Evolutionary conservation across 73 alveolate genomes (phyloP), one percentile per base, ranked within the genome.

Genomic region (Stentor roeselii): DNA sequence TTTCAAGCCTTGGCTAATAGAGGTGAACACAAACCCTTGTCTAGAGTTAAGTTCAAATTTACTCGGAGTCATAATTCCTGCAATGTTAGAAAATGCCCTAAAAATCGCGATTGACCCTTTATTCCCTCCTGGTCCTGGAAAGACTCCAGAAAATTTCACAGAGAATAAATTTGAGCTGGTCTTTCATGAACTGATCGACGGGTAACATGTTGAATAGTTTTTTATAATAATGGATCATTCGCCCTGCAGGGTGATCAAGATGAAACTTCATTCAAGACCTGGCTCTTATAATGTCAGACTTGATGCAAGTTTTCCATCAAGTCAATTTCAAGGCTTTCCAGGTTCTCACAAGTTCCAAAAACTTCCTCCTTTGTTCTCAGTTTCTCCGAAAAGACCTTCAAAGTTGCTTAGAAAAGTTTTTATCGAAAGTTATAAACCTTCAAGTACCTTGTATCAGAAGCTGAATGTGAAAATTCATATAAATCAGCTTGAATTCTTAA

Each of bases 61-160:
- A 41, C 89, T 95, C 31, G 78, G 84, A 36, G 85, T 83, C 40
- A 60, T 95, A 76, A 89, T 95, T 34, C 99, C 99, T 50, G 84
- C 92, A 90, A 94, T 95, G 99, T 86, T 95, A 60, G 97, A 94
- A 59, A 97, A 95, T 76, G 82, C 92, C 67, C 88, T 95, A 61
- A 84, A 93, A 85, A 82, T 94, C 39, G 88, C 95, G 1, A 61
- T 94, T 38, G 98, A 94, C 86, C 82, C 90, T 2, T 32, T 78
- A 4, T 88, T 58, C 59, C 61, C 37, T 39, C 87, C 89, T 3
- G 93, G 91, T 35, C 90, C 87, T 38, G 75, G 39, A 4, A 59
- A 59, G 27, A 14, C 38, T 61, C 6, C 21, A 14, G 42, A 61
- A 14, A 61, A 11, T 11, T 36, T 61, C 27, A n/a, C 38, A 11